Percentiles rank a stretch among this genome's conserved stretches.
Conservation (phyloP, 192 early-diverging fungal genomes). For the Umbelopsis ramanniana region DNA sequence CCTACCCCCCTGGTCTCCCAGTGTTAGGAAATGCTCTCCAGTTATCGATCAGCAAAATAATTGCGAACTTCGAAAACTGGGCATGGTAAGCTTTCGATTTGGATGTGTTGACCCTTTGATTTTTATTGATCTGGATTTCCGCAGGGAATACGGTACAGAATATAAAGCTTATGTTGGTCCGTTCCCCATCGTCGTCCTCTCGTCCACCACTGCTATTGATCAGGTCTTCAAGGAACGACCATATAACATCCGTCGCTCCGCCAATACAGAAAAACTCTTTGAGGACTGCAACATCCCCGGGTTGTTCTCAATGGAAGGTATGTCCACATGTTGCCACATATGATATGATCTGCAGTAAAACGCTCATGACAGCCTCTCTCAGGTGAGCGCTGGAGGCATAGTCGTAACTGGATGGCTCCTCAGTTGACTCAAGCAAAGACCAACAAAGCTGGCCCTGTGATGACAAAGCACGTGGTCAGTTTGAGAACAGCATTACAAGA, state of each 20-base stretch:
- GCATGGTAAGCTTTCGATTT: constrained; percentile 1
- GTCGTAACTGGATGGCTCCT: constrained; percentile 25
- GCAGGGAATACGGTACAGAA: constrained; percentile 18
- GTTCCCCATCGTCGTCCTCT: neutral
- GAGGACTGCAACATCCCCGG: constrained; percentile 6
- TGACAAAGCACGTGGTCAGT: constrained; percentile 6
- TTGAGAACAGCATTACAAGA: neutral
- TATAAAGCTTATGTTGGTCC: neutral
- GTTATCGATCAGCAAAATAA: neutral
- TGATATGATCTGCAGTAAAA: neutral
- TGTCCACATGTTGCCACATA: neutral
- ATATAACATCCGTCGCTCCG: neutral
- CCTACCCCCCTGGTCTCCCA: neutral
- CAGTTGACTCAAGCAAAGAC: constrained; percentile 16
- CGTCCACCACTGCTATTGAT: neutral
- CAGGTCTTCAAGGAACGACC: constrained; percentile 27
- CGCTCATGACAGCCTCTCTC: neutral
- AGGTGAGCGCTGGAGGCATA: constrained; percentile 21
- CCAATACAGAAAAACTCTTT: constrained; percentile 1
- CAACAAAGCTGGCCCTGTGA: neutral
- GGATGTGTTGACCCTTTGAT: neutral
- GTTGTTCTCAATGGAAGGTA: constrained; percentile 23
- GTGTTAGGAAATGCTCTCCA: constrained; percentile 1
- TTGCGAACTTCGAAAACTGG: neutral
- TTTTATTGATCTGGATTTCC: neutral